phyloP scores from a whole-genome alignment of 2,329 filamentous ascomycete species.

The Grosmannia serpens region DNA sequence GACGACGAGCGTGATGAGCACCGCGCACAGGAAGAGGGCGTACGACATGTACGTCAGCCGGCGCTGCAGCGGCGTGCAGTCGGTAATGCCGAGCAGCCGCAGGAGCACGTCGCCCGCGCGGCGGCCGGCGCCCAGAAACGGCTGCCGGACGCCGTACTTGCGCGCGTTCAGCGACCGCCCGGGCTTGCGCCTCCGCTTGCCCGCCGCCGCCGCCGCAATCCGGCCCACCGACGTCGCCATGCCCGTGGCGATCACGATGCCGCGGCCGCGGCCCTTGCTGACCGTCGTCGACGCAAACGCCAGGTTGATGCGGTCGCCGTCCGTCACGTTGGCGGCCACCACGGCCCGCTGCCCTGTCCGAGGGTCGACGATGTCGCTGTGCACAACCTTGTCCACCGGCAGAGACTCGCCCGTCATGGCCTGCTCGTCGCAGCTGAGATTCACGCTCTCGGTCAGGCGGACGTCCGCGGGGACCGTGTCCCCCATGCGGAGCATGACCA shows the following conservation, averaged over 20 bases:
- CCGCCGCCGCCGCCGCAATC: conserved; percentile 55
- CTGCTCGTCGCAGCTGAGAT: conserved; percentile 68
- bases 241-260: conserved; percentile 61
- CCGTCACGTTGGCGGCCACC: conserved; percentile 41
- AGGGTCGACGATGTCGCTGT: conserved; percentile 32
- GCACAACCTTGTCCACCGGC: conserved; percentile 54
- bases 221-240: conserved; percentile 68
- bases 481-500: conserved; percentile 56
- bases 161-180: conserved; percentile 29
- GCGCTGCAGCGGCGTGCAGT: conserved; percentile 74
- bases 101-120: conserved; percentile 26
- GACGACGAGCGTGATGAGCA: conserved; percentile 49
- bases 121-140: conserved; percentile 26
- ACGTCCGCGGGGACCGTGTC: conserved; percentile 67
- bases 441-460: conserved; percentile 61
- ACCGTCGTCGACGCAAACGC: conserved; percentile 65
- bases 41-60: conserved; percentile 80
- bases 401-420: conserved; percentile 67
- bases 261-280: conserved; percentile 59
- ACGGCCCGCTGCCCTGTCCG: conserved; percentile 33
- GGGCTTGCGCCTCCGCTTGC: conserved; percentile 37
- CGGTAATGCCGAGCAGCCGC: conserved; percentile 44
- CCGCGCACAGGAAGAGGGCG: conserved; percentile 61
- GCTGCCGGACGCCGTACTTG: conserved; percentile 26
- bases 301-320: conserved; percentile 64